A percentile compares a stretch with the other conserved stretches of the same genome.
These are phyloP conservation scores for Suillus ampliporus DNA, from an alignment of 768 basidiomycete species.

Conservation along the genomic window DNA sequence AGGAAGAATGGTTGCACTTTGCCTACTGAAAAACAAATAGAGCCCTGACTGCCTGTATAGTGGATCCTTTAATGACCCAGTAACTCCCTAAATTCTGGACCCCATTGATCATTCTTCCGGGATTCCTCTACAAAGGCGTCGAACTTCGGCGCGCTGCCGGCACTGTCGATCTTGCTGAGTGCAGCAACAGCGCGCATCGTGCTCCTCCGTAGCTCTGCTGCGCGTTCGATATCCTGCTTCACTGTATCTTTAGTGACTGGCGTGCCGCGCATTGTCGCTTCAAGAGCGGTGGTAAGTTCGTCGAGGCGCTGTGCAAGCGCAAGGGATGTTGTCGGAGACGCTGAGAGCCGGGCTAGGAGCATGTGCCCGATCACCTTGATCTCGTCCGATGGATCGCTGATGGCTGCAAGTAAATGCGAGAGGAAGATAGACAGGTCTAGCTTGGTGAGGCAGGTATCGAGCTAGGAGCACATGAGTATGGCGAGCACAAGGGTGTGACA, in stretches of 20 bases:
- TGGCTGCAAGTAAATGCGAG: slow-evolving; percentile 76
- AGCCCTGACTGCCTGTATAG: neutral
- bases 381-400: slow-evolving; percentile 91
- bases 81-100: slow-evolving; percentile 57
- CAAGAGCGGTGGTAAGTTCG: slow-evolving; percentile 81
- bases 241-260: slow-evolving; percentile 94
- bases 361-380: slow-evolving; percentile 97
- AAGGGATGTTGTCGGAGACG: slow-evolving; percentile 84
- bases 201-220: slow-evolving; percentile 90
- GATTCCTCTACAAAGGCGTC: slow-evolving; percentile 80
- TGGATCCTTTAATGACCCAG: slow-evolving; percentile 28
- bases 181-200: slow-evolving; percentile 88
- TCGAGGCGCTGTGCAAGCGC: slow-evolving; percentile 75
- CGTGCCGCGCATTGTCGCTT: slow-evolving; percentile 89
- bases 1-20: neutral
- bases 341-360: slow-evolving; percentile 90
- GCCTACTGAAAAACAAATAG: neutral
- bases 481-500: neutral
- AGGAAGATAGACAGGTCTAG: slow-evolving; percentile 90
- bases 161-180: slow-evolving; percentile 70
- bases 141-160: slow-evolving; percentile 72
- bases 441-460: slow-evolving; percentile 89
- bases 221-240: slow-evolving; percentile 88
- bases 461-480: slow-evolving; percentile 45
- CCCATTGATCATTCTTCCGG: slow-evolving; percentile 70